phyloP scores from a whole-genome alignment of 2,329 filamentous ascomycete species.

The Kalaharituber pfeilii region DNA sequence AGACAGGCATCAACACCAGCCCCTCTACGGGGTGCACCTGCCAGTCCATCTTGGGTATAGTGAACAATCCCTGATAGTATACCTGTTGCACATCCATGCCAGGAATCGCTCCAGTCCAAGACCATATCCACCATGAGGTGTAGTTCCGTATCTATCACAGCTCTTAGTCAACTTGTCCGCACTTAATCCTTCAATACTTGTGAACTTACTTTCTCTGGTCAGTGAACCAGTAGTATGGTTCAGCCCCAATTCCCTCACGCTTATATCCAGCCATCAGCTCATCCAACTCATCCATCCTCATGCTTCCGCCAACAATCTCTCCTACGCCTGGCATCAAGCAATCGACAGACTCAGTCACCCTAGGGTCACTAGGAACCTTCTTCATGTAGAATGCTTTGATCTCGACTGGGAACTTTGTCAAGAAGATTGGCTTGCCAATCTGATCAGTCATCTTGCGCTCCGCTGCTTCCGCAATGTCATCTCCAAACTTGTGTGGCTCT shows the following conservation, averaged over 20 bases:
- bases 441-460: constrained; percentile 94
- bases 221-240: constrained; percentile 95
- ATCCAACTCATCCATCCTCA: constrained; percentile 87
- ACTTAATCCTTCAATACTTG: constrained; percentile 12
- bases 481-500: constrained; percentile 75
- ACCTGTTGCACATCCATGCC: constrained; percentile 46
- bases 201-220: constrained; percentile 79
- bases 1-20: too few relatives aligned
- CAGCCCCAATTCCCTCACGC: constrained; percentile 66
- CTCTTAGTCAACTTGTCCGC: constrained; percentile 8
- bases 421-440: constrained; percentile 86
- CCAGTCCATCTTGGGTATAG: constrained; percentile 69
- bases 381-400: constrained; percentile 99
- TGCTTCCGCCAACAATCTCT: constrained; percentile 88
- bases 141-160: constrained; percentile 58
- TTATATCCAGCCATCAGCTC: constrained; percentile 80
- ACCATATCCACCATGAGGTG: constrained; percentile 83
- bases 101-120: constrained; percentile 69
- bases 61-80: constrained; percentile 45
- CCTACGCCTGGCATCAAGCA: constrained; percentile 80
- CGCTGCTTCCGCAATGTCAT: constrained; percentile 94
- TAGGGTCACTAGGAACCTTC: constrained; percentile 56
- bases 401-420: constrained; percentile 90
- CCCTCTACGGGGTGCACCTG: constrained; percentile 52
- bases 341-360: constrained; percentile 88